A percentile compares a stretch with the other conserved stretches of the same genome.
Evolutionary conservation across 2,329 filamentous ascomycete genomes (phyloP).

Genomic region (Teratosphaeria epicoccoides): DNA sequence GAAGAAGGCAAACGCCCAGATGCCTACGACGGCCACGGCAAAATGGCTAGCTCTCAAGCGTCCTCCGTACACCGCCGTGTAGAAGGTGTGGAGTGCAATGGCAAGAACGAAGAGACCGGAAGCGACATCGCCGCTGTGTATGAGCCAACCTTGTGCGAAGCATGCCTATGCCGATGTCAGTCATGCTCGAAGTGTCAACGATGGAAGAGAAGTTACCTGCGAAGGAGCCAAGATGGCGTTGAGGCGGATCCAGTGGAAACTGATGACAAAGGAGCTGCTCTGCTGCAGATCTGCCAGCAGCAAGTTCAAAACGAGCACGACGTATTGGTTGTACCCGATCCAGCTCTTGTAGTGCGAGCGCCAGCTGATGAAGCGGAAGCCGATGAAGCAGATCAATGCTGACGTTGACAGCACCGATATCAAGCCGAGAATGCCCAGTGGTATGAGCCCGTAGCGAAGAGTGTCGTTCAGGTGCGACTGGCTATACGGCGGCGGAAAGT

Average conservation of each 20-base stretch:
- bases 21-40: conserved; percentile 35
- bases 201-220: not conserved
- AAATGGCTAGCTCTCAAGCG: conserved; percentile 43
- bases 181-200: not conserved
- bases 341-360: conserved; percentile 21
- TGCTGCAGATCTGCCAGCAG: conserved; percentile 59
- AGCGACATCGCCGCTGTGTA: conserved; percentile 55
- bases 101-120: conserved; percentile 56
- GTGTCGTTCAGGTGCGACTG: conserved; percentile 10
- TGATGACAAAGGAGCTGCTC: conserved; percentile 52
- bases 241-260: conserved; percentile 46
- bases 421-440: conserved; percentile 19
- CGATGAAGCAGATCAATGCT: conserved; percentile 22
- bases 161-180: conserved; percentile 38
- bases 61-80: conserved; percentile 48
- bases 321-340: conserved; percentile 49
- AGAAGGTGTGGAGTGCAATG: conserved; percentile 58
- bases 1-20: conserved; percentile 52
- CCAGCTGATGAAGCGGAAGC: conserved; percentile 22
- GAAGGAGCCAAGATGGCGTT: conserved; percentile 44
- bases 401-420: conserved; percentile 21
- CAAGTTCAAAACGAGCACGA: conserved; percentile 59
- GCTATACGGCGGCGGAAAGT: conserved; percentile 24
- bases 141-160: conserved; percentile 57
- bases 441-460: conserved; percentile 20